Evolutionary conservation across 805 yeast species (phyloP).

Genomic region (Clavispora vitiphila): DNA sequence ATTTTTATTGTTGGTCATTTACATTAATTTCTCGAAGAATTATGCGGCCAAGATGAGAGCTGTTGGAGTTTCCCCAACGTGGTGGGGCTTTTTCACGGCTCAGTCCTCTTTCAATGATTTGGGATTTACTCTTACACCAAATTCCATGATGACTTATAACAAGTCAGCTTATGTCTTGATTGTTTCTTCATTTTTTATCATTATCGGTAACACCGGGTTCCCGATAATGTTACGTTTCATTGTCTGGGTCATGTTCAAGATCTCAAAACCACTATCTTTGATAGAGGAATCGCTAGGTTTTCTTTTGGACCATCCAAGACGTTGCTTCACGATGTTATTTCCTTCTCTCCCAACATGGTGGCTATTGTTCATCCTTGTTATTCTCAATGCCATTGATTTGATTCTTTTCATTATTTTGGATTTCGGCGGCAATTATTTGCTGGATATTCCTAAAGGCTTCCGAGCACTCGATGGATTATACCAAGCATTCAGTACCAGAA

Average conservation of each 20-base stretch:
- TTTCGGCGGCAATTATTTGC: constrained; percentile 43
- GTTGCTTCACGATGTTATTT: constrained; percentile 89
- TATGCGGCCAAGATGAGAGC: constrained; percentile 42
- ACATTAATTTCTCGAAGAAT: constrained; percentile 35
- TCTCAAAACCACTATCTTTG: constrained; percentile 61
- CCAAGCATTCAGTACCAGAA: constrained; percentile 89
- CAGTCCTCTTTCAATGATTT: constrained; percentile 79
- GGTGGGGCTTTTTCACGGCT: constrained; percentile 93
- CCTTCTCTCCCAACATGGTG: constrained; percentile 96
- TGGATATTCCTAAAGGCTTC: constrained; percentile 57
- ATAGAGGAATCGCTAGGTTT: constrained; percentile 76
- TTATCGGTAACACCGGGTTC: constrained; percentile 93
- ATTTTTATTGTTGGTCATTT: constrained; percentile 52
- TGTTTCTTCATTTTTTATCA: constrained; percentile 62
- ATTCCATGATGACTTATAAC: constrained; percentile 69
- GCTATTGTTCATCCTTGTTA: constrained; percentile 70
- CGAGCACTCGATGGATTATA: constrained; percentile 78
- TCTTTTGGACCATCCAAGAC: constrained; percentile 89
- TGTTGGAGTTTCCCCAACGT: constrained; percentile 66
- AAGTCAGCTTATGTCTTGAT: constrained; percentile 62
- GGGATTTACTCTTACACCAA: constrained; percentile 77
- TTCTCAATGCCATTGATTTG: constrained; percentile 72
- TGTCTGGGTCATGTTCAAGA: constrained; percentile 72
- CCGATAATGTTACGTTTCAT: constrained; percentile 78
- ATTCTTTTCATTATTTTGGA: constrained; percentile 78